Evolutionary conservation across 75 land plant genomes (phyloP).

Genomic region (Picea glauca): DNA sequence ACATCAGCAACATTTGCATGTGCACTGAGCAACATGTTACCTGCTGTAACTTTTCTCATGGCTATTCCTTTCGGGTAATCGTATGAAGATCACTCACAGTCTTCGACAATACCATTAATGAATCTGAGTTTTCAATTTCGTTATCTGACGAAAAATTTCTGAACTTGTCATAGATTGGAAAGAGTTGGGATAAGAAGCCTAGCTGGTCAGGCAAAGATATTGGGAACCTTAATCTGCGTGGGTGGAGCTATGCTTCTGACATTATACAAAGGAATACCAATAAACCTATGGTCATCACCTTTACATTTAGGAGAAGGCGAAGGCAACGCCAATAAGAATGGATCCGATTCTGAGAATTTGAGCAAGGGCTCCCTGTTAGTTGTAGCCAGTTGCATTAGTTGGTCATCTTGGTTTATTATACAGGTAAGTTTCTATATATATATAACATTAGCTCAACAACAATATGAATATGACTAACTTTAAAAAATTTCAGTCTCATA

Average conservation of each 20-base stretch:
- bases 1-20: conserved; percentile 74
- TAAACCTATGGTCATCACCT: not conserved
- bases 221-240: conserved; percentile 23
- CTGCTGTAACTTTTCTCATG: conserved; percentile 67
- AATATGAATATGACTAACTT: too few relatives aligned
- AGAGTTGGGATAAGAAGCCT: conserved; percentile 7
- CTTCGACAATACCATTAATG: too few relatives aligned
- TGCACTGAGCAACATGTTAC: conserved; percentile 61
- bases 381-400: not conserved
- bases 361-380: not conserved
- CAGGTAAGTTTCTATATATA: not conserved
- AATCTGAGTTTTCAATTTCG: not conserved
- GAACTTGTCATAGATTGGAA: conserved; percentile 1
- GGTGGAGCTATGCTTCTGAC: conserved; percentile 17
- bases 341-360: not conserved
- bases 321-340: not conserved
- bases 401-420: not conserved
- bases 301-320: not conserved
- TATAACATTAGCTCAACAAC: too few relatives aligned
- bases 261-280: conserved; percentile 24
- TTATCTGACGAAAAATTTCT: not conserved
- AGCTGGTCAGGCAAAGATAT: conserved; percentile 30
- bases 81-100: too few relatives aligned
- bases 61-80: conserved; percentile 62
- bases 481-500: too few relatives aligned